These are phyloP conservation scores for Sequoia sempervirens DNA, from an alignment of 75 land plant species.

Conservation along the genomic window DNA sequence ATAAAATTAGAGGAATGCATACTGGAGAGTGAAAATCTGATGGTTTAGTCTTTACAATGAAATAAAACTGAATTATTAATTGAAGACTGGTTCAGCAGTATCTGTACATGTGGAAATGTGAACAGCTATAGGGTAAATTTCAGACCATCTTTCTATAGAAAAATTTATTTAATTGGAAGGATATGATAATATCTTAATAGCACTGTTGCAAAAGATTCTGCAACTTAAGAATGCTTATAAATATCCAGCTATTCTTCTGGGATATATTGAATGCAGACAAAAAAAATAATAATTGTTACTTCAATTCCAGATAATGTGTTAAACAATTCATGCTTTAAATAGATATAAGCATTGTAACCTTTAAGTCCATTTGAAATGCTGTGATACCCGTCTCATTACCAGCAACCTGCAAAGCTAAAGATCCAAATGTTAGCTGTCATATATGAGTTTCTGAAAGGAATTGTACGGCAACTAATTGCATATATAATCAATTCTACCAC, in stretches of 20 bases:
- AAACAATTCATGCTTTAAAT: background rate
- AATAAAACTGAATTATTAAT: background rate
- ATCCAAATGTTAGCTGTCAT: background rate
- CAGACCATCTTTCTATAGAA: background rate
- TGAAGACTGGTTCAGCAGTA: background rate
- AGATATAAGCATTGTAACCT: constrained; percentile 35
- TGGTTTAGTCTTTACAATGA: background rate
- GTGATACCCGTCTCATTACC: constrained; percentile 85
- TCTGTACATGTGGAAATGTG: background rate
- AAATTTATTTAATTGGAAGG: background rate
- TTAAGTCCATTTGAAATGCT: constrained; percentile 98
- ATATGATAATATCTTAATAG: background rate
- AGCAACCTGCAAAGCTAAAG: constrained; percentile 69
- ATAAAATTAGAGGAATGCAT: background rate
- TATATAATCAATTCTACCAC: background rate
- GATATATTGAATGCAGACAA: background rate
- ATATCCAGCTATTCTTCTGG: background rate
- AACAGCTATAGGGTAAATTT: background rate
- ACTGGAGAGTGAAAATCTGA: background rate
- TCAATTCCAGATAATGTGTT: background rate
- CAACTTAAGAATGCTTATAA: background rate
- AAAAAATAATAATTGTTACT: background rate
- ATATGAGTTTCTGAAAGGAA: constrained; percentile 5
- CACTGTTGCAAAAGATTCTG: background rate
- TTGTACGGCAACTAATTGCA: background rate